These are phyloP conservation scores for Raffaelea arxii DNA, from an alignment of 2,329 filamentous ascomycete species.

Conservation along the genomic window DNA sequence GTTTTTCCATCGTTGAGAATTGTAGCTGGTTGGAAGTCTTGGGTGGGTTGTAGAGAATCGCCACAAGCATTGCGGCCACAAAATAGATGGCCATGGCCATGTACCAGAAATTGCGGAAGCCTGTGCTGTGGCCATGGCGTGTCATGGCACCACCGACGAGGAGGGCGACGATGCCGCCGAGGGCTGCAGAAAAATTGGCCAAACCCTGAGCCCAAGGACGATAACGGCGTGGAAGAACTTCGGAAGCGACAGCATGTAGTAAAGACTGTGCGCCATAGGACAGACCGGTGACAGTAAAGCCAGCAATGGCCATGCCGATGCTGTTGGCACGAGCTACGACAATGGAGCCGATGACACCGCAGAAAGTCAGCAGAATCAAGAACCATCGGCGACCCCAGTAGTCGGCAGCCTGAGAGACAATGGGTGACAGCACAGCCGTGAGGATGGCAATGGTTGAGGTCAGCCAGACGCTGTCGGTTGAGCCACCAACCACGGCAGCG, in stretches of 20 bases:
- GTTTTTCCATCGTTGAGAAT: constrained; percentile 21
- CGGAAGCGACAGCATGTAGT: constrained; percentile 27
- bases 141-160: constrained; percentile 25
- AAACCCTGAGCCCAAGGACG: constrained; percentile 25
- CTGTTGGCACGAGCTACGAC: constrained; percentile 24
- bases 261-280: constrained; percentile 28
- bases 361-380: constrained; percentile 23
- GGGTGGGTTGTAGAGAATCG: constrained; percentile 24
- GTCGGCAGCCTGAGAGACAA: constrained; percentile 29
- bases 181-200: constrained; percentile 19
- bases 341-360: constrained; percentile 24
- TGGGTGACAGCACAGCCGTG: constrained; percentile 24
- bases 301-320: constrained; percentile 27
- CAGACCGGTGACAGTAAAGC: constrained; percentile 24
- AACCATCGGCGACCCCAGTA: constrained; percentile 33
- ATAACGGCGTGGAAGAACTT: constrained; percentile 27
- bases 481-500: background rate
- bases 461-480: constrained; percentile 22
- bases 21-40: constrained; percentile 16
- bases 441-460: constrained; percentile 25
- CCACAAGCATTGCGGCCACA: constrained; percentile 17
- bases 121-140: constrained; percentile 18
- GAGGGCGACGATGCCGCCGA: constrained; percentile 22
- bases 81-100: constrained; percentile 21
- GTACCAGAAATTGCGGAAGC: constrained; percentile 27